These are phyloP conservation scores for Carallia pectinifolia DNA, from an alignment of 345 rosid genomes.

Conservation along the genomic window DNA sequence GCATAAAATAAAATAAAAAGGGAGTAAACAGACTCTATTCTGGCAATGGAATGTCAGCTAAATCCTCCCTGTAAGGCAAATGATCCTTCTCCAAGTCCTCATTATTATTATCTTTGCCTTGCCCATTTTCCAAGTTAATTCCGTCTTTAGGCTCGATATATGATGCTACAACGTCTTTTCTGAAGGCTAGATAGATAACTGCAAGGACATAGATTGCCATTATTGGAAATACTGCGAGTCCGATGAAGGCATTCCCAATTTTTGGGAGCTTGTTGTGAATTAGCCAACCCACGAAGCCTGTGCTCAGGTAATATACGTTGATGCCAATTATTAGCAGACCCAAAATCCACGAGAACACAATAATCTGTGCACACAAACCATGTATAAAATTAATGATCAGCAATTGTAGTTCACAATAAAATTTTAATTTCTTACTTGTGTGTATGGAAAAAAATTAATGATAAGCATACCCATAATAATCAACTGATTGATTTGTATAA, in stretches of 20 bases:
- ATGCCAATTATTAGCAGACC: conserved; percentile 54
- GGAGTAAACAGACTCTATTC: conserved; percentile 3
- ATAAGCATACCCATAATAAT: no score
- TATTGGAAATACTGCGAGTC: conserved; percentile 50
- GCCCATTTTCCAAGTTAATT: conserved; percentile 32
- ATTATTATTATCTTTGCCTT: background rate
- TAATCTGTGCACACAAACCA: conserved; percentile 29
- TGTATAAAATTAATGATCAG: no score
- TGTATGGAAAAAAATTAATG: no score
- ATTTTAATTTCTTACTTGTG: background rate
- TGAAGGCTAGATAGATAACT: conserved; percentile 44
- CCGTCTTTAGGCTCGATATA: conserved; percentile 31
- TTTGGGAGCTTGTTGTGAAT: conserved; percentile 39
- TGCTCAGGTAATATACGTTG: conserved; percentile 57
- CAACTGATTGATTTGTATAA: no score
- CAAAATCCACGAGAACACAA: conserved; percentile 55
- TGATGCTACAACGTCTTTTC: conserved; percentile 43
- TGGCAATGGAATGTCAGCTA: conserved; percentile 43
- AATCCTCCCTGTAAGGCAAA: conserved; percentile 48
- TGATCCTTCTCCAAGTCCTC: background rate
- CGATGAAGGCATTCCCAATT: conserved; percentile 43
- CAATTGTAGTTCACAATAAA: no score
- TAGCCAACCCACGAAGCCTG: conserved; percentile 53
- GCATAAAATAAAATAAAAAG: no score
- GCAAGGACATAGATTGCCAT: conserved; percentile 48